Conservation (phyloP, 2,329 filamentous ascomycete genomes). For the Colletotrichum falcatum region DNA sequence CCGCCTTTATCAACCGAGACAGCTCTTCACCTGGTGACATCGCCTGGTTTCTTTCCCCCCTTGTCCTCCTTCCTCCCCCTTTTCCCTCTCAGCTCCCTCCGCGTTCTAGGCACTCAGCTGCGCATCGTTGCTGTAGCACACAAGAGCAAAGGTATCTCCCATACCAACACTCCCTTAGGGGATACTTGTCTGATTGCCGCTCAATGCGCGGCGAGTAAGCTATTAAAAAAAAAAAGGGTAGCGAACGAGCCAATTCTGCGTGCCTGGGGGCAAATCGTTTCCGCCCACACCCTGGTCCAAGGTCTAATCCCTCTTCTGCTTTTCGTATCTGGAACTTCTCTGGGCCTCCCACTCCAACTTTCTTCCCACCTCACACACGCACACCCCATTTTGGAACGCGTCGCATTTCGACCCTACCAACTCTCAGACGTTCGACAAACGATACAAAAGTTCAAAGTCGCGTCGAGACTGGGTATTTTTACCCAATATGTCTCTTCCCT, state of each 20-base stretch:
- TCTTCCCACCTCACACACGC: slow-evolving; percentile 32
- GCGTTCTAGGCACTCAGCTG: slow-evolving; percentile 9
- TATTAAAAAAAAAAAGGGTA: slow-evolving; percentile 11
- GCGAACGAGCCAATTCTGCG: slow-evolving; percentile 38
- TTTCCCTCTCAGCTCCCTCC: slow-evolving; percentile 1
- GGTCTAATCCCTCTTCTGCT: slow-evolving; percentile 30
- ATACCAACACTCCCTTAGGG: slow-evolving; percentile 14
- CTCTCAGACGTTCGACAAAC: not conserved
- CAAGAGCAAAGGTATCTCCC: slow-evolving; percentile 10
- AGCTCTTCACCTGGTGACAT: not conserved
- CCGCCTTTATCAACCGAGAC: not conserved
- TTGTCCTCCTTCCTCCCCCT: slow-evolving; percentile 18
- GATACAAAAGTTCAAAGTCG: slow-evolving; percentile 29
- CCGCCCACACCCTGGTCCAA: slow-evolving; percentile 33
- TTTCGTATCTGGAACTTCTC: slow-evolving; percentile 39
- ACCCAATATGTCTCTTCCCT: slow-evolving; percentile 47
- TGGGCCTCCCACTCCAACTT: slow-evolving; percentile 25
- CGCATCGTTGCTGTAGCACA: slow-evolving; percentile 16
- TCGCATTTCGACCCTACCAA: slow-evolving; percentile 33
- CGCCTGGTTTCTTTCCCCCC: slow-evolving; percentile 12
- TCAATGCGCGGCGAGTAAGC: slow-evolving; percentile 39
- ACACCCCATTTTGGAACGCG: slow-evolving; percentile 37
- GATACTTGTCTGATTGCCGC: slow-evolving; percentile 35
- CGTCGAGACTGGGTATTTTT: slow-evolving; percentile 36
- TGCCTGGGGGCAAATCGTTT: slow-evolving; percentile 28